Conservation (phyloP, 768 basidiomycete genomes). For the Tylopilus rubrobrunneus region DNA sequence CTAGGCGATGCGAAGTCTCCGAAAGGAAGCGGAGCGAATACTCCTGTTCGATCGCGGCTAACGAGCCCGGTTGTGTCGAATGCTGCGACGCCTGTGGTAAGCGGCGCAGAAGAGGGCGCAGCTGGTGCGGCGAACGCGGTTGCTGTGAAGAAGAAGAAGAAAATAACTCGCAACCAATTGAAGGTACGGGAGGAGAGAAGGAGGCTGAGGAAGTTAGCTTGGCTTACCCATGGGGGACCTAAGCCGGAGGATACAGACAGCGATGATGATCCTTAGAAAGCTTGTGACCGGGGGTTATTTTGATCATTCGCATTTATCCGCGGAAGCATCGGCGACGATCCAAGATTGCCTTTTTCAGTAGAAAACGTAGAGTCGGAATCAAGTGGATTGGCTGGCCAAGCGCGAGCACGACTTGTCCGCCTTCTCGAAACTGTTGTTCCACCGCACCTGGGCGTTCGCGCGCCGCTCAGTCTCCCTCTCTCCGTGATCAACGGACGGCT, state of each 20-base stretch:
- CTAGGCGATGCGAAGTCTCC: conserved; percentile 69
- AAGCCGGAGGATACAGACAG: conserved; percentile 83
- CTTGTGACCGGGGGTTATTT: conserved; percentile 22
- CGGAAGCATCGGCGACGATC: conserved; percentile 31
- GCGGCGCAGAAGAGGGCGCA: conserved; percentile 63
- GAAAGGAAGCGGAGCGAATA: conserved; percentile 67
- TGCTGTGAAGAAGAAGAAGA: conserved; percentile 77
- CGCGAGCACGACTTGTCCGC: neutral
- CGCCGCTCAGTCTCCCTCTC: conserved; percentile 13
- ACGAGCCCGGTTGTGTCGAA: conserved; percentile 69
- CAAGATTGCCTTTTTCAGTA: conserved; percentile 27
- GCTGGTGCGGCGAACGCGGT: conserved; percentile 36
- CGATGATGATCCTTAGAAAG: conserved; percentile 35
- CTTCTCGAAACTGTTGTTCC: conserved; percentile 16
- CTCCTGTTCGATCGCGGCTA: conserved; percentile 65
- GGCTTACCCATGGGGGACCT: conserved; percentile 79
- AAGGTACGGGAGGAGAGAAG: conserved; percentile 89
- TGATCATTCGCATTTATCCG: conserved; percentile 15
- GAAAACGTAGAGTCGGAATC: neutral
- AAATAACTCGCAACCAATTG: conserved; percentile 80
- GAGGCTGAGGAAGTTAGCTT: conserved; percentile 71
- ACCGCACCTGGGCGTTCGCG: conserved; percentile 12
- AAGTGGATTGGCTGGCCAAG: neutral
- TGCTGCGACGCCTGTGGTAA: conserved; percentile 70
- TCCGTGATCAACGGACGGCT: conserved; percentile 17